Base-by-base conservation (phyloP, 2,329 filamentous ascomycete genomes). In the Fusarium sp. region DNA sequence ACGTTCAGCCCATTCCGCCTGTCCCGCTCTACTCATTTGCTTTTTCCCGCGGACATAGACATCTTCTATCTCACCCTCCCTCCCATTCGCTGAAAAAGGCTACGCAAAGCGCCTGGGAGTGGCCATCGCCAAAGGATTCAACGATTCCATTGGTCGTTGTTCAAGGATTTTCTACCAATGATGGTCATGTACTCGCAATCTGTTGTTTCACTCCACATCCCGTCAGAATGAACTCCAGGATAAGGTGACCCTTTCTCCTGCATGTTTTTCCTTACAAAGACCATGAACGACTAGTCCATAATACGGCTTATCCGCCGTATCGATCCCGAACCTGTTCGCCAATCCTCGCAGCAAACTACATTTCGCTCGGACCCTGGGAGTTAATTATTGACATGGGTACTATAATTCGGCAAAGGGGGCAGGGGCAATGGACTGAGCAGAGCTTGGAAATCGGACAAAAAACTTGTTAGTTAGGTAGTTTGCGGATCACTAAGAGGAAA, bases 101-200 rank as follows among this genome's bases (percentile, higher is more conserved):
- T 54, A 57, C 53, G 56, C 44, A 74, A 73, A 72, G 68, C 70
- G 70, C 70, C 70, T 56, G 52, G 54, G 34, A 69, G 39, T 72
- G 62, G 61, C 64, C 62, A 49, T 63, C 56, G 24, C 19, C 36
- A 44, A 54, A 42, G 36, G 46, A 60, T 54, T 66, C 58, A 31
- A 45, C 7, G 7, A 58, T 69, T 28, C 59, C 56, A 74, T 74
- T 74, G 72, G 72, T n/a, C 28, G 43, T 52, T 34, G 43, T 36
- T 51, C 45, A 50, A 45, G 15, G 44, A 60, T 34, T 74, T 73
- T 74, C 72, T 73, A 39, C 72, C 72, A 74, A 74, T 74, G 54
- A 67, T 43, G 33, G 19, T 38, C 26, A 31, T 52, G 63, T 21
- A 54, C 42, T 55, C 34, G 36, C 57, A 68, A 45, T 42, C 43